phyloP scores from a whole-genome alignment of 2,329 filamentous ascomycete species.

The Cladosporium oxysporum region DNA sequence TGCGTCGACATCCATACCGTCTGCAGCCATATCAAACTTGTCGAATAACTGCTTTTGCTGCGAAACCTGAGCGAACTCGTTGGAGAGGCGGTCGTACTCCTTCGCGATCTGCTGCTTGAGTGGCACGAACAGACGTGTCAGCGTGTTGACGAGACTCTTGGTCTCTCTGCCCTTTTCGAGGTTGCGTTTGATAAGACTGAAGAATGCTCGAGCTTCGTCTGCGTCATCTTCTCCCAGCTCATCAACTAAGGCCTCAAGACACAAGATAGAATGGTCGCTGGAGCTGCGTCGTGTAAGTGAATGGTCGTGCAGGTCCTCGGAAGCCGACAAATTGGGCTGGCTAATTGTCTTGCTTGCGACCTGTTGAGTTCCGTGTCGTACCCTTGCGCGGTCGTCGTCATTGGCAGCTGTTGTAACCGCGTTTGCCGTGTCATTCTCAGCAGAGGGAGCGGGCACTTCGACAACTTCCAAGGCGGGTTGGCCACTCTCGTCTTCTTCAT shows the following conservation, averaged over 20 bases:
- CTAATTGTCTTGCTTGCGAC: too few species aligned
- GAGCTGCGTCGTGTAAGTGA: too few species aligned
- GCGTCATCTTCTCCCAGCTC: not conserved
- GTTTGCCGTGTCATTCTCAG: fast-evolving
- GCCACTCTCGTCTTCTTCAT: not conserved
- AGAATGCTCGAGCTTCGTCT: not conserved
- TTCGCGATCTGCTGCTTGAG: not conserved
- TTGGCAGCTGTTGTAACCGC: not conserved
- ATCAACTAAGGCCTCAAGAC: not conserved
- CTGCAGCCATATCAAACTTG: not conserved
- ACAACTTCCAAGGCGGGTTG: too few species aligned
- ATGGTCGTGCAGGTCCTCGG: too few species aligned
- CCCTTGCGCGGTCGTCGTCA: not conserved
- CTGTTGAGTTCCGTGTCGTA: too few species aligned
- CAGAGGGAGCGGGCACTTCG: not conserved
- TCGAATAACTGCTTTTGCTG: not conserved
- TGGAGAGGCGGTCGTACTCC: not conserved
- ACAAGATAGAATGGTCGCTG: not conserved
- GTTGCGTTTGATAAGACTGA: not conserved
- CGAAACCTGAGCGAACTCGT: not conserved
- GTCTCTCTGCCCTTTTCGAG: not conserved
- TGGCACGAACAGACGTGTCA: too few species aligned
- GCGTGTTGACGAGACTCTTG: not conserved
- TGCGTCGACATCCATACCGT: too few species aligned
- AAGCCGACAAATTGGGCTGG: not conserved